Evolutionary conservation across 1,284 basidiomycete species (phyloP), one percentile per base, ranked within the genome.

Genomic region (Puccinia triticina): DNA sequence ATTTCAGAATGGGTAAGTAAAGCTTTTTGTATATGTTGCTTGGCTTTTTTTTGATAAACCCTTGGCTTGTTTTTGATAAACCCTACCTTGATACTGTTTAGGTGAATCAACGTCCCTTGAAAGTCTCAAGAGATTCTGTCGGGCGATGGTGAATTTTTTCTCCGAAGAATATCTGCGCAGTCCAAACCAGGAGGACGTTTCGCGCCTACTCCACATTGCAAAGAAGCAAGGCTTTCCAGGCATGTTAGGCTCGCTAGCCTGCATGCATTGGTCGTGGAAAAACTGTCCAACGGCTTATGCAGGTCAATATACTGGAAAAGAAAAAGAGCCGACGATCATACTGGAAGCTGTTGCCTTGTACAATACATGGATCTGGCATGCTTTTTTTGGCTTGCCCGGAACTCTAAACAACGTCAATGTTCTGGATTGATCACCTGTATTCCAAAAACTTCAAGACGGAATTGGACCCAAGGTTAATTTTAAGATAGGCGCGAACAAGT

Each of bases 191-290:
- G 7, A 7, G 7, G 32, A 61, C 11, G 7, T 7, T n/a, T n/a
- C n/a, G n/a, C n/a, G n/a, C n/a, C n/a, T n/a, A n/a, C n/a, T n/a
- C n/a, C n/a, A n/a, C n/a, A 61, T 61, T 26, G 5, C n/a, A 7
- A 26, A 61, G 23, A n/a, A 61, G 32, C 23, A 21, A 43, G 61
- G 34, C 3, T 32, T 64, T 64, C 8, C 61, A 16, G 61, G 34
- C 12, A 64, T 64, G 4, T 26, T 64, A 11, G 34, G 61, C 11
- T 64, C 26, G 7, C 34, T 64, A 14, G 34, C 12, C n/a, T 64
- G 61, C 12, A 64, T 64, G 34, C 61, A 64, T 64, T 64, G 61
- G 61, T 16, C 11, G 34, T 64, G 29, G 34, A 64, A 64, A 14
- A 64, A 64, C 23, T 64, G 61, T 37, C 34, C 61, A n/a, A 32